Evolutionary conservation across 352 stramenopile species (phyloP).

Genomic region (Globisporangium abappressorium): DNA sequence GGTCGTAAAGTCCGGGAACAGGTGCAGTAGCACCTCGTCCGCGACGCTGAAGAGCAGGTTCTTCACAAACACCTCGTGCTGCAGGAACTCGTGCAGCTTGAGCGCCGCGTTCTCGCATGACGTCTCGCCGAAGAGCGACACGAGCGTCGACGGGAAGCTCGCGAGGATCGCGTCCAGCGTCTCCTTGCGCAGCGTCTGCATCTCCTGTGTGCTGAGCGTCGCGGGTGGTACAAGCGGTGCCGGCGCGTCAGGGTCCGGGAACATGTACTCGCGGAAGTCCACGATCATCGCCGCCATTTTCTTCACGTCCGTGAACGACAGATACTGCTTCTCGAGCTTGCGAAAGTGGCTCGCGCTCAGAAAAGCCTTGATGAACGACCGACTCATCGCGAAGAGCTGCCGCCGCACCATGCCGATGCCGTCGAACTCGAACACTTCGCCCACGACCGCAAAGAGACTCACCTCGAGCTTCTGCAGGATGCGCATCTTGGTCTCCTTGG

Average conservation of each 20-base stretch:
- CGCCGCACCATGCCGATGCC: constrained; percentile 75
- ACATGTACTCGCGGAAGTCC: constrained; percentile 62
- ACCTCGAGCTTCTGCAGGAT: constrained; percentile 80
- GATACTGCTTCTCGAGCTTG: constrained; percentile 75
- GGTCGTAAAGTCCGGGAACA: constrained; percentile 65
- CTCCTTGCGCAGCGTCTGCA: constrained; percentile 55
- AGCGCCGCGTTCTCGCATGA: constrained; percentile 70
- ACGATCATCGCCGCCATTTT: constrained; percentile 53
- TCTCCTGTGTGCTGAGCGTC: constrained; percentile 30
- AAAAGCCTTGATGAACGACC: constrained; percentile 80
- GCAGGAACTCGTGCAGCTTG: constrained; percentile 85
- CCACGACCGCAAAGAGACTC: constrained; percentile 66
- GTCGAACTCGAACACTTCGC: constrained; percentile 86
- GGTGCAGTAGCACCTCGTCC: constrained; percentile 70
- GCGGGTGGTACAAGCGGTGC: constrained; percentile 11
- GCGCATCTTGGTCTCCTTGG: constrained; percentile 80
- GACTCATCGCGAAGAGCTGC: constrained; percentile 82
- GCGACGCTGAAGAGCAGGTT: constrained; percentile 79
- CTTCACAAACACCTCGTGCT: constrained; percentile 87
- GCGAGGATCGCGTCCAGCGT: constrained; percentile 66
- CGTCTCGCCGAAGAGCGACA: constrained; percentile 77
- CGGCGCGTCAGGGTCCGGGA: constrained; percentile 29
- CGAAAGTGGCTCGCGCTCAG: constrained; percentile 78
- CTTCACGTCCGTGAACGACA: constrained; percentile 76
- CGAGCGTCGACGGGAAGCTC: constrained; percentile 64